Base-by-base conservation (phyloP, 768 basidiomycete genomes). In the Galerina sulciceps region DNA sequence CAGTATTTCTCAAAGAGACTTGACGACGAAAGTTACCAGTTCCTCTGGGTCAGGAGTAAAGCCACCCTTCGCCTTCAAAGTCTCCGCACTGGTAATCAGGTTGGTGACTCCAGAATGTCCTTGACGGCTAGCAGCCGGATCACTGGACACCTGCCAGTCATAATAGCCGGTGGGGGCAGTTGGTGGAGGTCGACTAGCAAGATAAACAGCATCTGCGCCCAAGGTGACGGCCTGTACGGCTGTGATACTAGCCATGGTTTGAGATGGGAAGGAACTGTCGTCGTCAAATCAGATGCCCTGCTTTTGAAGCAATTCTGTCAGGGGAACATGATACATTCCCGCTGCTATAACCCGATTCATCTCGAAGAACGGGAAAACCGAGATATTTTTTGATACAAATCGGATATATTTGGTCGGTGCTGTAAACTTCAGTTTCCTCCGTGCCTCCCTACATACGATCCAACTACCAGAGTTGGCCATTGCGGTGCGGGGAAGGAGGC, bases 91-190 rank as follows among this genome's bases (percentile, higher is more conserved):
- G 11, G 17, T 18, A 35, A 58, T 37, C 4, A 55, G 35, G n/a
- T 60, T 60, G 34, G 35, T 56, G 20, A 60, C 23, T n/a, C 43
- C 44, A 20, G 64, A 57, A 41, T 65, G 64, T 5, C 60, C 64
- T 36, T 58, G 45, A 10, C 49, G 38, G 11, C 54, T 53, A 15
- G 58, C 58, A 8, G 50, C 60, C n/a, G 60, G 55, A 22, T 53
- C 55, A n/a, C 49, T 53, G 10, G 60, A 59, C 2, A 65, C 56
- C n/a, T 65, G 55, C 57, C 60, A 65, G 52, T 65, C 60, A 22
- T 65, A 65, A 31, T 61, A 62, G 14, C 64, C 64, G 14, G 60
- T 62, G 23, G 64, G 60, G 31, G 64, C 60, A 11, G 40, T 56
- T 3, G 64, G 64, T 4, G 55, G 52, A 6, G 58, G 53, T 15